Evolutionary conservation across 179 eudicot genomes (phyloP).

Genomic region (Actinidia polygama): DNA sequence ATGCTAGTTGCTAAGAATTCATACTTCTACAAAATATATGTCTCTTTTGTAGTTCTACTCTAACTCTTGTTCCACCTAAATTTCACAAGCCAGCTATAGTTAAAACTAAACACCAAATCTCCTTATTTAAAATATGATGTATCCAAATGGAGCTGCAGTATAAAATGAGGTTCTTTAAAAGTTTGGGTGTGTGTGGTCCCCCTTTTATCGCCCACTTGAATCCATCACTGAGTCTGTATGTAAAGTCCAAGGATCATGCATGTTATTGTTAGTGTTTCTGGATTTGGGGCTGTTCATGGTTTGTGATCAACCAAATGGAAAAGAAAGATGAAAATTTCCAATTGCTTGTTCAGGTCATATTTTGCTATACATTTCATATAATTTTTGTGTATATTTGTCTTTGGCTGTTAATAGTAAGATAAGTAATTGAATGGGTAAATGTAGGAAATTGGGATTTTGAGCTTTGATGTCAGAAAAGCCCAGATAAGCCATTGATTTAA

Average conservation of each 20-base stretch:
- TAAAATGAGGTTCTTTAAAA: too few relatives aligned
- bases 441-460: neutral
- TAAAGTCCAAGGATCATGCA: neutral
- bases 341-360: neutral
- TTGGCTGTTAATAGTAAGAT: neutral
- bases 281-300: conserved; percentile 2
- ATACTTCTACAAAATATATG: too few relatives aligned
- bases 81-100: too few relatives aligned
- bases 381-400: neutral
- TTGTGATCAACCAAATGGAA: neutral
- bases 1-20: too few relatives aligned
- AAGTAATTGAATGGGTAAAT: neutral
- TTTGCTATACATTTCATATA: neutral
- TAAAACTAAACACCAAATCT: too few relatives aligned
- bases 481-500: too few relatives aligned
- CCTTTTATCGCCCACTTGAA: neutral
- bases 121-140: too few relatives aligned
- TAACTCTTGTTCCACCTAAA: too few relatives aligned
- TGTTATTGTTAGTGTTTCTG: too few relatives aligned
- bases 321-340: neutral
- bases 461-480: too few relatives aligned
- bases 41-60: too few relatives aligned
- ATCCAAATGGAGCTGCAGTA: too few relatives aligned
- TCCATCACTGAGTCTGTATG: neutral
- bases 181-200: neutral